Evolutionary conservation across 345 rosid genomes (phyloP).

Genomic region (Erodium maritimum): DNA sequence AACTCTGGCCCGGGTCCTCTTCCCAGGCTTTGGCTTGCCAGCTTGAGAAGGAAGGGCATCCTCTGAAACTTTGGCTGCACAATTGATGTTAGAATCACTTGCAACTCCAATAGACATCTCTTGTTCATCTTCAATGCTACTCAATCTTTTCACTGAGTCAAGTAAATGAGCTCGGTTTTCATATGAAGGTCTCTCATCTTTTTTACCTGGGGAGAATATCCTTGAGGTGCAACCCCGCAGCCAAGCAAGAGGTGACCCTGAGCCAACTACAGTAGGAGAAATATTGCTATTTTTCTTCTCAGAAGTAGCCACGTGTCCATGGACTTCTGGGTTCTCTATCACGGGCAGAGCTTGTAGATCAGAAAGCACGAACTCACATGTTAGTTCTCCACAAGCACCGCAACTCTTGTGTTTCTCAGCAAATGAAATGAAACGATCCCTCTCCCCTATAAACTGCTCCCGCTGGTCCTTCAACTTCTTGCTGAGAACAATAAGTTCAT

Average conservation of each 20-base stretch:
- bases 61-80: constrained; percentile 31
- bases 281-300: constrained; percentile 20
- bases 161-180: constrained; percentile 21
- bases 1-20: constrained; percentile 42
- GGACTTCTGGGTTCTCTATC: constrained; percentile 36
- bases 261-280: constrained; percentile 24
- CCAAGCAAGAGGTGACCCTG: constrained; percentile 57
- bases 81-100: constrained; percentile 41
- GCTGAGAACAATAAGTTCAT: constrained; percentile 68
- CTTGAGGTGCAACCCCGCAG: constrained; percentile 74
- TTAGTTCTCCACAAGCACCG: constrained; percentile 55
- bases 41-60: constrained; percentile 44
- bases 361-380: constrained; percentile 59
- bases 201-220: constrained; percentile 69
- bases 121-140: constrained; percentile 20
- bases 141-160: constrained; percentile 28
- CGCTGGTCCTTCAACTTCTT: constrained; percentile 67
- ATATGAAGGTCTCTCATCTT: constrained; percentile 14
- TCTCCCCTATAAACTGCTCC: constrained; percentile 70
- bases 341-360: constrained; percentile 44
- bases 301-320: constrained; percentile 13
- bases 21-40: constrained; percentile 26
- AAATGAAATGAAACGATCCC: constrained; percentile 57
- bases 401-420: constrained; percentile 64
- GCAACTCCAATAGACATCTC: constrained; percentile 31